Conservation (phyloP, 2,329 filamentous ascomycete species). For the Aspergillus ochraceoroseus region DNA sequence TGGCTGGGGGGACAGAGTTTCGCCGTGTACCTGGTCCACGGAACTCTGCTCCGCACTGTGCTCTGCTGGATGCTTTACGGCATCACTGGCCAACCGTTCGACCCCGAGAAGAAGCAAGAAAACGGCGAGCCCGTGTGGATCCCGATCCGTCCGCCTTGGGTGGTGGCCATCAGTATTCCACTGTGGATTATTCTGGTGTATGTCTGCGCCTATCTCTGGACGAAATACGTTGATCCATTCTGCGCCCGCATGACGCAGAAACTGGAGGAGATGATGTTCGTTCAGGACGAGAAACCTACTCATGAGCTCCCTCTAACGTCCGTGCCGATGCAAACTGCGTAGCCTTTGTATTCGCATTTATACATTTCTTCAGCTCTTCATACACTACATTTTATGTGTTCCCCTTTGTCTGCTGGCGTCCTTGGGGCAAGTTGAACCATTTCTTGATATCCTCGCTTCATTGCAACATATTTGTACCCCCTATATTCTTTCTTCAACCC, state of each 20-base stretch:
- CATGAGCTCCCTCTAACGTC: slow-evolving; percentile 21
- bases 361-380: too few species aligned
- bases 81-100: slow-evolving; percentile 45
- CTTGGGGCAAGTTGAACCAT: too few species aligned
- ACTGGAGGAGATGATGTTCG: slow-evolving; percentile 48
- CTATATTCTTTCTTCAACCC: too few species aligned
- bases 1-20: slow-evolving; percentile 55
- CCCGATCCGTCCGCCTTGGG: slow-evolving; percentile 37
- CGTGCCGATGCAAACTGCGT: slow-evolving; percentile 25
- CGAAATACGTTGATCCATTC: slow-evolving; percentile 49
- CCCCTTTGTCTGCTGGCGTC: too few species aligned
- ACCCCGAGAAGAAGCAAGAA: slow-evolving; percentile 38
- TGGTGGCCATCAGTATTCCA: slow-evolving; percentile 44
- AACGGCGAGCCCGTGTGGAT: slow-evolving; percentile 43
- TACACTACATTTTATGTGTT: too few species aligned
- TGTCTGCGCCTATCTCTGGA: slow-evolving; percentile 48
- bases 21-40: slow-evolving; percentile 53
- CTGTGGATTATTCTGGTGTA: slow-evolving; percentile 48
- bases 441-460: too few species aligned
- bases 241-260: slow-evolving; percentile 48
- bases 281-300: slow-evolving; percentile 38
- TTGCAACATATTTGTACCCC: too few species aligned
- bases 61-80: slow-evolving; percentile 52
- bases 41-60: slow-evolving; percentile 50
- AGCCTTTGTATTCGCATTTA: too few species aligned